phyloP scores from a whole-genome alignment of 495 filamentous ascomycete genomes.

The Aspergillus bridgeri region DNA sequence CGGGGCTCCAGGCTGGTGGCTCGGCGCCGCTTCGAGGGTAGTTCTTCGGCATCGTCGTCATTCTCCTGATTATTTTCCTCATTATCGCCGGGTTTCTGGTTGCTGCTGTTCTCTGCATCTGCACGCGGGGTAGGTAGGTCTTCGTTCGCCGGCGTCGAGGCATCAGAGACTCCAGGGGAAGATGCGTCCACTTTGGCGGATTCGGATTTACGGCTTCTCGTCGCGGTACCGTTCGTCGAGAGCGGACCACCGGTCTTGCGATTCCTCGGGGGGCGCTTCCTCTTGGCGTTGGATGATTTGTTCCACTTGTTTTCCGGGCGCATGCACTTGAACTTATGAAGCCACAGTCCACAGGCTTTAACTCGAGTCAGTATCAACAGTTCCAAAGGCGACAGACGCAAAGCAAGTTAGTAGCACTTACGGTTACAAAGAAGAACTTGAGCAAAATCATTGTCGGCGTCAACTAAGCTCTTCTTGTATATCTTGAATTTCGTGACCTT shows the following conservation, averaged over 20 bases:
- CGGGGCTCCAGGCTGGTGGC: slow-evolving; percentile 42
- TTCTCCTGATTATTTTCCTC: slow-evolving; percentile 21
- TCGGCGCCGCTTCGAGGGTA: slow-evolving; percentile 35
- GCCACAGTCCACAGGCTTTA: slow-evolving; percentile 85
- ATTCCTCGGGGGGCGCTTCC: slow-evolving; percentile 38
- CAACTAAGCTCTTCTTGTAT: slow-evolving; percentile 72
- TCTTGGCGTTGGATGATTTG: slow-evolving; percentile 45
- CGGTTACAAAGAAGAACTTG: slow-evolving; percentile 84
- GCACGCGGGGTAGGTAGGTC: slow-evolving; percentile 35
- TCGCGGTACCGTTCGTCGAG: slow-evolving; percentile 25
- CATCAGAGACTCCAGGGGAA: slow-evolving; percentile 41
- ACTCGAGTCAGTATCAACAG: slow-evolving; percentile 21
- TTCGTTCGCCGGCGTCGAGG: slow-evolving; percentile 39
- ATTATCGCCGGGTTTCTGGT: slow-evolving; percentile 21
- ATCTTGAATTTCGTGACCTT: slow-evolving; percentile 60
- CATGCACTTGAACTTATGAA: slow-evolving; percentile 80
- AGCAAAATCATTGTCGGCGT: slow-evolving; percentile 61
- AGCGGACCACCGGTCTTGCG: slow-evolving; percentile 34
- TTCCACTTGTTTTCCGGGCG: slow-evolving; percentile 82
- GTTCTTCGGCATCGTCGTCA: slow-evolving; percentile 25
- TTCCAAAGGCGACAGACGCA: slow-evolving; percentile 2
- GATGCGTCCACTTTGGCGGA: slow-evolving; percentile 31
- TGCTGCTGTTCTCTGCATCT: slow-evolving; percentile 28
- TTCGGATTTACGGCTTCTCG: slow-evolving; percentile 31
- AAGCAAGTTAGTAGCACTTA: slow-evolving; percentile 39